Conservation (phyloP, 2,329 filamentous ascomycete genomes). For the Leptographium radiaticola region DNA sequence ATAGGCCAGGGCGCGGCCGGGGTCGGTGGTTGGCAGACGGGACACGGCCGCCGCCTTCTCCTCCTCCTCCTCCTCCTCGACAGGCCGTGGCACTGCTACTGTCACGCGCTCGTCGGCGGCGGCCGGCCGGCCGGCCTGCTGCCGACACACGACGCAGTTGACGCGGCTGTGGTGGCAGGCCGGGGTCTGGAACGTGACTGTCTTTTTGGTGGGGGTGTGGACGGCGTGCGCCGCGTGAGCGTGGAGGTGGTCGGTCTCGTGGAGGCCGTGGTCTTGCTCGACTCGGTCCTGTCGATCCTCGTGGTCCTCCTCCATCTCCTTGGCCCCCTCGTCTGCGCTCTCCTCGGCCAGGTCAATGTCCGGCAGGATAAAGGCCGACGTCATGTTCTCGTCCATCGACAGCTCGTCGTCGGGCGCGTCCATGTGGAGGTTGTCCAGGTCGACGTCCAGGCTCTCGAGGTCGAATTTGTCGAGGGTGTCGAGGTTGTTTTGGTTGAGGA, state of each 20-base stretch:
- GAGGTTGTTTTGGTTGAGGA: background rate
- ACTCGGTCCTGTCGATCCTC: too few species aligned
- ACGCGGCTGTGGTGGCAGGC: slow-evolving; percentile 10
- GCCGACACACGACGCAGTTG: slow-evolving; percentile 12
- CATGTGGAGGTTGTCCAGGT: background rate
- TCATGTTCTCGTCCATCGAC: slow-evolving; percentile 14
- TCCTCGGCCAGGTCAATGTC: slow-evolving; percentile 9
- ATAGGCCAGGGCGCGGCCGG: slow-evolving; percentile 61
- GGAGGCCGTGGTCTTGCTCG: too few species aligned
- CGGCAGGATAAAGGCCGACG: slow-evolving; percentile 14
- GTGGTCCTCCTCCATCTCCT: too few species aligned
- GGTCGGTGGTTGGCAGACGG: too few species aligned
- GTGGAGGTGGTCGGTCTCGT: too few species aligned
- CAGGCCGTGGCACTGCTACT: slow-evolving; percentile 10
- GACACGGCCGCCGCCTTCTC: too few species aligned
- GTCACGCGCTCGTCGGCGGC: slow-evolving; percentile 8
- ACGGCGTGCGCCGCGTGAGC: background rate
- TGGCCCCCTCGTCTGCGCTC: background rate
- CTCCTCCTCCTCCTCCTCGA: background rate
- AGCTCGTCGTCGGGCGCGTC: background rate
- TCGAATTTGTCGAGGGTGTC: background rate
- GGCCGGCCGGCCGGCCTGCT: slow-evolving; percentile 1
- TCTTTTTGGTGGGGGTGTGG: background rate
- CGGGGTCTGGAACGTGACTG: background rate
- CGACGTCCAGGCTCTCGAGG: background rate